Conservation (phyloP, 2,329 filamentous ascomycete species). For the Fusarium sp. region DNA sequence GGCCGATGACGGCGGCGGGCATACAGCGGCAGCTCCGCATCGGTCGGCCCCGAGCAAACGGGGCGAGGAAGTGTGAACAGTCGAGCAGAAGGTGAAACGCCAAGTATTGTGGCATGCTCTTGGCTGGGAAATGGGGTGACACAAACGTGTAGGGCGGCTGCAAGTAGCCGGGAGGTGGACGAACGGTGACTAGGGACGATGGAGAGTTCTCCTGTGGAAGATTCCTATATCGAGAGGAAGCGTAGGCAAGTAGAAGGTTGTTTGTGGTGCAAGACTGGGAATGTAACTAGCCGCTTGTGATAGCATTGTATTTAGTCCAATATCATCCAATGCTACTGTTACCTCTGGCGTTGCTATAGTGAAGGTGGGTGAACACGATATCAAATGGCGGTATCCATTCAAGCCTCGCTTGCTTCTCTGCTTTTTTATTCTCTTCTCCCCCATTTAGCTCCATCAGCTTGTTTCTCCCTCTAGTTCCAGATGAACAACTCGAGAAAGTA, state of each 20-base stretch:
- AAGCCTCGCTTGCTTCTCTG: background rate
- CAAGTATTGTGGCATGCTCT: conserved; percentile 9
- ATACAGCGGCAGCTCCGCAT: conserved; percentile 25
- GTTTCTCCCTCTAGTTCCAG: too few species aligned
- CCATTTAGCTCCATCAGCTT: background rate
- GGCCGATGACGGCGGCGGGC: conserved; percentile 5
- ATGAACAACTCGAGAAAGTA: too few species aligned
- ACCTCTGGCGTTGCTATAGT: too few species aligned
- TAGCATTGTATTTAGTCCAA: conserved; percentile 10
- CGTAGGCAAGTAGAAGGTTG: background rate
- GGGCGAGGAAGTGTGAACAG: conserved; percentile 31
- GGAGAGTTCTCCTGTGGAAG: conserved; percentile 5
- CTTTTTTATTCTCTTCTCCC: background rate
- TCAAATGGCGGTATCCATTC: background rate
- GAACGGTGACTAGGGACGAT: conserved; percentile 22
- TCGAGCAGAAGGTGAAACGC: conserved; percentile 16
- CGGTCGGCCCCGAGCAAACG: conserved; percentile 31
- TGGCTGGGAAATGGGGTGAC: conserved; percentile 37
- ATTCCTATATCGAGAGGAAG: background rate
- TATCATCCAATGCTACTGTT: background rate
- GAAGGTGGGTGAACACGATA: too few species aligned
- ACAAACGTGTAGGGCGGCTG: conserved; percentile 37
- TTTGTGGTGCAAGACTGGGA: conserved; percentile 24
- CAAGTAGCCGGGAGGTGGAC: conserved; percentile 32
- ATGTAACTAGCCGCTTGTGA: conserved; percentile 42